Evolutionary conservation across 768 basidiomycete genomes (phyloP), one percentile per base, ranked within the genome.

Genomic region (Termitomyces sp.): DNA sequence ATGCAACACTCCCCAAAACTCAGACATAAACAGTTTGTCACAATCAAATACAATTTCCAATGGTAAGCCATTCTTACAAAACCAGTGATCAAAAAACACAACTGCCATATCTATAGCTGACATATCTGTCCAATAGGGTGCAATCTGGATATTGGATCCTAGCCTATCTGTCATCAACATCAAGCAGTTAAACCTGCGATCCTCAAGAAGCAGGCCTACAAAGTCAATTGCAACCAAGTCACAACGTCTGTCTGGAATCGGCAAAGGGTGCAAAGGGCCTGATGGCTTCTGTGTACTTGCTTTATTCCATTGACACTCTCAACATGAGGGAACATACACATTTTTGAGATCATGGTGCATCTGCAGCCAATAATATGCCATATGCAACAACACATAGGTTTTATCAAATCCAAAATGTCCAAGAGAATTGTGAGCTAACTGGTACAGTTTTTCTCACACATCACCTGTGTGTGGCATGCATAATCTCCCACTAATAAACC

Each of bases 391-490:
- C n/a, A n/a, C n/a, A n/a, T n/a, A n/a, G n/a, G n/a, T n/a, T n/a
- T n/a, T n/a, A n/a, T n/a, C 58, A 22, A 67, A 65, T 0, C 76
- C 68, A 52, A 78, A 73, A 62, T 76, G 71, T 0, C 72, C 72
- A 0, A 71, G 54, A n/a, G n/a, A n/a, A n/a, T n/a, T n/a, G 0
- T 74, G 74, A 0, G 68, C 70, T 1, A 73, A 49, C 0, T 61
- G 60, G 53, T 69, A 75, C 0, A 73, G 39, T 0, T 5, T 36
- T 44, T 67, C 64, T 0, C 68, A 30, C 1, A 56, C 5, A 10
- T 26, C 9, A 0, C 16, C 18, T 1, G 40, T 12, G 1, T 10
- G n/a, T n/a, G 46, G 55, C 0, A 56, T 24, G 4, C 45, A 22
- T 3, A 47, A n/a, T 2, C 55, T 18, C 5, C 9, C n/a, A 2